Conservation (phyloP, 257 asterid species). For the Capsicum chinense region DNA sequence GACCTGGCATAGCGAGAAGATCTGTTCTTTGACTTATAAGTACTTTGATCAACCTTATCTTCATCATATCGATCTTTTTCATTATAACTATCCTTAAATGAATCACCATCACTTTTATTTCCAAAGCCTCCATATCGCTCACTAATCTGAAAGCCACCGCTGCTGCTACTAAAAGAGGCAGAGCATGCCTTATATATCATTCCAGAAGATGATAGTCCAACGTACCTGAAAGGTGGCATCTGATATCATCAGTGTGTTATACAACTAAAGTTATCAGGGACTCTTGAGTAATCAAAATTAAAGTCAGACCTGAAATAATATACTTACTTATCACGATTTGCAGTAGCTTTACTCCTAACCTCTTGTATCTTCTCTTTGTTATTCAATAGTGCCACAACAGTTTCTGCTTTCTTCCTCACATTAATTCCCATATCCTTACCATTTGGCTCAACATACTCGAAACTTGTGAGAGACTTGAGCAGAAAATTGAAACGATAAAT, state of each 20-base stretch:
- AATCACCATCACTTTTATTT: slow-evolving; percentile 54
- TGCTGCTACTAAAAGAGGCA: slow-evolving; percentile 68
- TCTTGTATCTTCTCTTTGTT: slow-evolving; percentile 90
- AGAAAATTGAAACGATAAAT: slow-evolving; percentile 32
- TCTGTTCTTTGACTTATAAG: slow-evolving; percentile 56
- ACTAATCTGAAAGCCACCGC: slow-evolving; percentile 44
- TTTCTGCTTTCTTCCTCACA: slow-evolving; percentile 90
- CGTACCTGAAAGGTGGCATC: slow-evolving; percentile 53
- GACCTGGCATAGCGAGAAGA: slow-evolving; percentile 71
- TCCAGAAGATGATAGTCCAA: slow-evolving; percentile 94
- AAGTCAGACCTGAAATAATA: slow-evolving; percentile 31
- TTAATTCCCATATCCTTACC: slow-evolving; percentile 90
- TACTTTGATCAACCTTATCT: slow-evolving; percentile 56
- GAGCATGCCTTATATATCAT: slow-evolving; percentile 72
- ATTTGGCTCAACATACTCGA: slow-evolving; percentile 88
- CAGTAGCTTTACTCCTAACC: slow-evolving; percentile 82
- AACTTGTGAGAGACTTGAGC: slow-evolving; percentile 76
- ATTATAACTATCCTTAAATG: slow-evolving; percentile 51
- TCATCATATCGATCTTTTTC: slow-evolving; percentile 64
- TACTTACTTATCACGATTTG: slow-evolving; percentile 87
- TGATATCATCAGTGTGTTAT: slow-evolving; percentile 10
- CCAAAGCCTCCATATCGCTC: slow-evolving; percentile 85
- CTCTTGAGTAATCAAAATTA: slow-evolving; percentile 29
- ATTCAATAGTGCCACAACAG: slow-evolving; percentile 73
- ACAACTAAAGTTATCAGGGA: slow-evolving; percentile 26